These are phyloP conservation scores for Thinopyrum elongatum DNA, from an alignment of 176 grass and related monocot species.

Conservation along the genomic window DNA sequence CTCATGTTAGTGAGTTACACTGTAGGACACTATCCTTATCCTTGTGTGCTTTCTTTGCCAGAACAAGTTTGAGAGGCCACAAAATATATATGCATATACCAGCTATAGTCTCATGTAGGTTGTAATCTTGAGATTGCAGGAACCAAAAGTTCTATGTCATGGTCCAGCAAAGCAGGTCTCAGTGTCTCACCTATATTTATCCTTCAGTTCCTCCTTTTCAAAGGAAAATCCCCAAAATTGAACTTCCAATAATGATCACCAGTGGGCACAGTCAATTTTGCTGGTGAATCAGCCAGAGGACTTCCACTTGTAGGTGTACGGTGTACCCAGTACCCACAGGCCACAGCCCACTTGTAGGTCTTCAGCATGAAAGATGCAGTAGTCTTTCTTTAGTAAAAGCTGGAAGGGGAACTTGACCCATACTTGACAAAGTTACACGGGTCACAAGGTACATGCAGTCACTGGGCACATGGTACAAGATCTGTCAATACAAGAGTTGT, in stretches of 20 bases:
- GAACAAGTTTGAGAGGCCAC: neutral
- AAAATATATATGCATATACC: neutral
- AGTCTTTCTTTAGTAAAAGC: neutral
- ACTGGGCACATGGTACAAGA: neutral
- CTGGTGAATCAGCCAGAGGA: neutral
- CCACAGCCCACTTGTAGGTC: neutral
- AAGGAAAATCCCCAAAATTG: neutral
- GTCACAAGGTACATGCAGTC: neutral
- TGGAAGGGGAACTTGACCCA: neutral
- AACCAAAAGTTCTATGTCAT: neutral
- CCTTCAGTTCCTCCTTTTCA: neutral
- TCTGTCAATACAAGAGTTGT: neutral
- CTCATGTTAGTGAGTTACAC: neutral
- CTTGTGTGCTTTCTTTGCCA: neutral
- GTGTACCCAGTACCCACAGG: neutral
- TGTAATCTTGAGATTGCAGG: neutral
- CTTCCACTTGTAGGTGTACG: neutral
- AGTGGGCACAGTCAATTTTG: neutral
- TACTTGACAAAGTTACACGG: neutral
- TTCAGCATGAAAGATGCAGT: neutral
- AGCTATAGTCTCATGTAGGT: neutral
- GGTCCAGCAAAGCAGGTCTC: neutral
- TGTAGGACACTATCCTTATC: neutral
- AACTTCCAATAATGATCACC: conserved; percentile 6
- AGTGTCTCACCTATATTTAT: neutral